A percentile compares a stretch with the other conserved stretches of the same genome.
phyloP scores from a whole-genome alignment of 257 asterid genomes.

The Cynanchum wilfordii region DNA sequence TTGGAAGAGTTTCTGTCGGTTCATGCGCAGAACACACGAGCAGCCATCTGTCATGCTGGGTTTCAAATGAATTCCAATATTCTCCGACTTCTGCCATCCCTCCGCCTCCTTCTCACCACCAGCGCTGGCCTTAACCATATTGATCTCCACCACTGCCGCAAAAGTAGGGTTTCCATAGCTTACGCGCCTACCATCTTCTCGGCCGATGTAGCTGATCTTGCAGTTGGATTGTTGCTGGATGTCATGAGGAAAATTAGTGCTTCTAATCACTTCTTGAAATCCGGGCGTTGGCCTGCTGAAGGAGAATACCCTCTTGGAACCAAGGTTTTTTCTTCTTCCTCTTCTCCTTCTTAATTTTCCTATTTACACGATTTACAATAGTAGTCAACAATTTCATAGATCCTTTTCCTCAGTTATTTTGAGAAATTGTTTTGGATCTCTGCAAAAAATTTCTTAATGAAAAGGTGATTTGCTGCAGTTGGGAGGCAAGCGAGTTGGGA shows the following conservation, averaged over 20 bases:
- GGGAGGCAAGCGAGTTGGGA: constrained; percentile 63
- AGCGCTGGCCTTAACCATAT: constrained; percentile 67
- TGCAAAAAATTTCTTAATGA: not conserved
- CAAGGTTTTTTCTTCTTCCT: constrained; percentile 29
- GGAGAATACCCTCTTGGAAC: constrained; percentile 44
- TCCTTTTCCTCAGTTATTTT: too few species aligned
- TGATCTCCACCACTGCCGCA: constrained; percentile 64
- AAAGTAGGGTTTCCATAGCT: constrained; percentile 49
- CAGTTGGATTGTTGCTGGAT: constrained; percentile 30
- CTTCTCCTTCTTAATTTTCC: too few species aligned
- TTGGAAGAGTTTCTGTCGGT: constrained; percentile 40
- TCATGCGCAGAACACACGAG: constrained; percentile 40
- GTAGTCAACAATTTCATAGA: not conserved
- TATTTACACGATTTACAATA: too few species aligned
- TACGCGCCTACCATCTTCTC: constrained; percentile 28
- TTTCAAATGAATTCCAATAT: constrained; percentile 33
- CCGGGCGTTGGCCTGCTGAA: constrained; percentile 43
- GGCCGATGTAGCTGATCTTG: constrained; percentile 29
- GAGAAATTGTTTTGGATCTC: not conserved
- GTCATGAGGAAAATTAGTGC: constrained; percentile 23
- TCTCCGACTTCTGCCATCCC: constrained; percentile 46
- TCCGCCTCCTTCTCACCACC: constrained; percentile 40
- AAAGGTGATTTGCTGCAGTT: constrained; percentile 33
- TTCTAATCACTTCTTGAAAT: constrained; percentile 40
- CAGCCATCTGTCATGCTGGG: constrained; percentile 33